Evolutionary conservation across 441 rosid species (phyloP), one percentile per base, ranked within the genome.

Genomic region (Euphorbia celastroides): DNA sequence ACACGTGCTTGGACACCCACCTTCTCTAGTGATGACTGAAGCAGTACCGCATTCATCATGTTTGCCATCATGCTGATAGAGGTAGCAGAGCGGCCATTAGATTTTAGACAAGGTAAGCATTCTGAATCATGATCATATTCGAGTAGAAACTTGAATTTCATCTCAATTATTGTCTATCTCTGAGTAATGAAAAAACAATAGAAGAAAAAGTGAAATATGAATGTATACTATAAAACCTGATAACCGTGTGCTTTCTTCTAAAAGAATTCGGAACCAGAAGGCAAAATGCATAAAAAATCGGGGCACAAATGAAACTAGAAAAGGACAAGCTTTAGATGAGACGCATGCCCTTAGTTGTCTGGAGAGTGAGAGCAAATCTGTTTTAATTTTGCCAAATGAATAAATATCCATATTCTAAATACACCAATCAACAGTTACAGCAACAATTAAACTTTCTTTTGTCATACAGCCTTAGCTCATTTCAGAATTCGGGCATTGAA

Each of bases 31-130:
- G 95, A 85, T 60, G 97, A 87, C 64, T 93, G 99, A 50, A 93
- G 93, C 77, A 93, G 82, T 60, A 87, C 68, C 57, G 95, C 85
- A 74, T 91, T 93, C 96, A 91, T 93, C 75, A 91, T 92, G 4
- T 92, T 89, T 60, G 97, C 97, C 96, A 91, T 91, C 95, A 86
- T 91, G 67, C 98, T 93, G 86, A 58, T 12, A 70, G 65, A 68
- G 63, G 26, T 34, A 6, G 51, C 60, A 65, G 64, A 74, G 36
- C 2, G 12, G 5, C 57, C 27, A 23, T 64, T n/a, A n/a, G n/a
- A n/a, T n/a, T n/a, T 67, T 62, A 28, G 31, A 11, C 57, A 54
- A 69, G 11, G 34, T 26, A 41, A 1, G 26, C 52, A 36, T 41
- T 28, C 27, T 52, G 44, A 13, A 25, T 10, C 51, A 50, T 17